Evolutionary conservation across 805 yeast genomes (phyloP).

Genomic region (Lachancea fermentati): DNA sequence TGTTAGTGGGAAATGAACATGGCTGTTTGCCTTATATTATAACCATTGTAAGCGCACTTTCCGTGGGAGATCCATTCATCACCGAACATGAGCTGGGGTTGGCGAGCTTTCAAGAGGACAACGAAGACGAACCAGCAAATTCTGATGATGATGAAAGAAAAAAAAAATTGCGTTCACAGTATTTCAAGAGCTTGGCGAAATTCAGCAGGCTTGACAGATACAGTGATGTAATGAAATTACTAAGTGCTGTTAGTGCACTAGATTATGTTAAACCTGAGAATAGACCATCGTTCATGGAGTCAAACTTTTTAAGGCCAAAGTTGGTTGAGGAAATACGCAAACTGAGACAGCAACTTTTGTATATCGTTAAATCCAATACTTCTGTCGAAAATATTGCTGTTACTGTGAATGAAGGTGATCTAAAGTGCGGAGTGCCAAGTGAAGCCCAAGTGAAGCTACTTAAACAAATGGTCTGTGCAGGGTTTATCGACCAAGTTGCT

Average conservation of each 20-base stretch:
- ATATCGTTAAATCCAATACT: constrained; percentile 64
- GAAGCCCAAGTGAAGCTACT: constrained; percentile 66
- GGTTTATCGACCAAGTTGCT: constrained; percentile 87
- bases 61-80: constrained; percentile 90
- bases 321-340: constrained; percentile 80
- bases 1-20: constrained; percentile 80
- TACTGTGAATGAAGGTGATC: constrained; percentile 36
- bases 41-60: constrained; percentile 83
- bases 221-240: constrained; percentile 68
- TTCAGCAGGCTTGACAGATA: constrained; percentile 64
- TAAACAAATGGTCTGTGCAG: constrained; percentile 90
- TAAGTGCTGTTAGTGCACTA: constrained; percentile 82
- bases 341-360: constrained; percentile 71
- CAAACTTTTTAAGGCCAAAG: constrained; percentile 70
- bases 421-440: constrained; percentile 62
- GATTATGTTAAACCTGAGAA: constrained; percentile 60
- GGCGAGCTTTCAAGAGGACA: constrained; percentile 27
- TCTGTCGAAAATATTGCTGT: constrained; percentile 55
- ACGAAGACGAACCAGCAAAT: constrained; percentile 21
- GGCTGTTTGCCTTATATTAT: constrained; percentile 84
- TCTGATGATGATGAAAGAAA: constrained; percentile 35
- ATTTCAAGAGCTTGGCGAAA: constrained; percentile 49
- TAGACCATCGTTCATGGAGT: constrained; percentile 44
- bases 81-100: constrained; percentile 71
- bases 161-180: constrained; percentile 44